Percentiles rank a stretch among this genome's conserved stretches.
These are phyloP conservation scores for Chalciporus piperatus DNA, from an alignment of 768 basidiomycete species.

Conservation along the genomic window DNA sequence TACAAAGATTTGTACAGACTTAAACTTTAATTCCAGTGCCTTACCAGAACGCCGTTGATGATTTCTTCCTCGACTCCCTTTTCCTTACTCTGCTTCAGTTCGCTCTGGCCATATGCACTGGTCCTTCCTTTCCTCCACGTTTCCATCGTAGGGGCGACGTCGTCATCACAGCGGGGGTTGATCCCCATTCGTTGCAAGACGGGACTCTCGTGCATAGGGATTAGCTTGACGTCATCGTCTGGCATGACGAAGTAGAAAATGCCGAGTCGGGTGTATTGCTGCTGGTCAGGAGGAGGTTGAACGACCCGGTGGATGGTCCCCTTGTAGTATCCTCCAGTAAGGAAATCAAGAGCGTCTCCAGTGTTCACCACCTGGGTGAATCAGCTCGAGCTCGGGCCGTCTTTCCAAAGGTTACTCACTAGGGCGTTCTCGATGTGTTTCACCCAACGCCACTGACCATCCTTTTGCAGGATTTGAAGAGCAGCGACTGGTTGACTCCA, in stretches of 20 bases:
- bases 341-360: constrained; percentile 58
- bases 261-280: constrained; percentile 46
- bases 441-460: constrained; percentile 57
- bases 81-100: constrained; percentile 40
- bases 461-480: constrained; percentile 52
- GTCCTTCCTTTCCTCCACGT: constrained; percentile 52
- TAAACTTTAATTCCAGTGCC: constrained; percentile 47
- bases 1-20: neutral
- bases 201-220: constrained; percentile 45
- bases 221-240: constrained; percentile 48
- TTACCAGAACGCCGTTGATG: constrained; percentile 52
- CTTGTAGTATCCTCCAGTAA: constrained; percentile 59
- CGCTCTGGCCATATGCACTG: constrained; percentile 47
- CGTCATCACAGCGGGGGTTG: constrained; percentile 34
- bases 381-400: neutral
- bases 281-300: constrained; percentile 57
- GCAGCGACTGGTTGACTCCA: constrained; percentile 61
- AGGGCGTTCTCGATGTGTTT: constrained; percentile 57
- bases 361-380: constrained; percentile 51
- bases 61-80: constrained; percentile 53
- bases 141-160: constrained; percentile 48
- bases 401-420: constrained; percentile 28
- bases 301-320: constrained; percentile 62
- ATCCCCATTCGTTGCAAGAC: constrained; percentile 47
- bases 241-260: constrained; percentile 57